Percentiles rank a stretch among this genome's conserved stretches.
phyloP scores from a whole-genome alignment of 2,329 filamentous ascomycete species.

The Aspergillus persii region DNA sequence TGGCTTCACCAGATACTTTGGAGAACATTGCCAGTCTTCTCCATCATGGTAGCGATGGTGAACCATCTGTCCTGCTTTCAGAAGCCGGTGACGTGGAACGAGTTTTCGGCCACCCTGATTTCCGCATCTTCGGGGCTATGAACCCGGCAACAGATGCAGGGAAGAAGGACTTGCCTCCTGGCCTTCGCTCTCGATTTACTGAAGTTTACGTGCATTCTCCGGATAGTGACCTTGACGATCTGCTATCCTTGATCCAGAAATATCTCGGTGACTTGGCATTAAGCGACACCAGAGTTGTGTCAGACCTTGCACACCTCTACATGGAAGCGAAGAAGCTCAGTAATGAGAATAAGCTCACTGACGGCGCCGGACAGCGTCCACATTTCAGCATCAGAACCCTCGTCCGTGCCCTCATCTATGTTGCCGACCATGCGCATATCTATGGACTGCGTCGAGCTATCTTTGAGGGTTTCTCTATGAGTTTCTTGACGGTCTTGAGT shows the following conservation, averaged over 20 bases:
- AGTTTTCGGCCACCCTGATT: conserved; percentile 84
- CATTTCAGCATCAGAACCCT: conserved; percentile 96
- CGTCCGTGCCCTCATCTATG: conserved; percentile 85
- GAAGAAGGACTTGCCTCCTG: conserved; percentile 87
- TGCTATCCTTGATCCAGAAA: conserved; percentile 82
- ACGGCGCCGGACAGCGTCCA: conserved; percentile 91
- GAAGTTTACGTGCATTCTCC: conserved; percentile 93
- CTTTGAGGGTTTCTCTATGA: conserved; percentile 97
- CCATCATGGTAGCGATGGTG: conserved; percentile 65
- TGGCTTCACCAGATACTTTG: conserved; percentile 90
- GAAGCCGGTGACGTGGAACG: conserved; percentile 93
- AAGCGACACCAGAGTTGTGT: conserved; percentile 69
- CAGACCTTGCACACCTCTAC: conserved; percentile 84
- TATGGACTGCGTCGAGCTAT: conserved; percentile 84
- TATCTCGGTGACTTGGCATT: conserved; percentile 74
- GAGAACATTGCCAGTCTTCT: conserved; percentile 91
- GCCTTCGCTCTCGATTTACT: conserved; percentile 87
- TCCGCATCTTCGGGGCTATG: conserved; percentile 97
- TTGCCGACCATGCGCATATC: conserved; percentile 75
- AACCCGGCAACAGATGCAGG: conserved; percentile 97
- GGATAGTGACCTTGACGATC: conserved; percentile 79
- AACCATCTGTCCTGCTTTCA: conserved; percentile 81
- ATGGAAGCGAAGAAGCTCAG: conserved; percentile 80
- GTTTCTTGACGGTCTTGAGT: conserved; percentile 86
- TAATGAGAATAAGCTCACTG: conserved; percentile 79